These are phyloP conservation scores for Verticillium nonalfalfae DNA, from an alignment of 2,329 filamentous ascomycete genomes.

Conservation along the genomic window DNA sequence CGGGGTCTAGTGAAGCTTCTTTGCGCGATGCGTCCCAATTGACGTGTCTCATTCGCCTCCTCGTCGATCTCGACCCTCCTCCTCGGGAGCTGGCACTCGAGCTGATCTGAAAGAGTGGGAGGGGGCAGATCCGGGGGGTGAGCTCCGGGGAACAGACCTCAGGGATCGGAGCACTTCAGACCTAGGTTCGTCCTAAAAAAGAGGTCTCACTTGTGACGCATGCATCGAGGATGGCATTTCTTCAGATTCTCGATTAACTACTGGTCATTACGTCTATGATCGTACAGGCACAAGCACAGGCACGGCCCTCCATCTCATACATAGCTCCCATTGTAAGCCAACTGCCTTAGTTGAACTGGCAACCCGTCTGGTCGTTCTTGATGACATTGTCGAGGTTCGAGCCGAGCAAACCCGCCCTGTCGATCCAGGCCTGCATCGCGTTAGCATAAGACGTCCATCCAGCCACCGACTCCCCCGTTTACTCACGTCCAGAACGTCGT, in stretches of 20 bases:
- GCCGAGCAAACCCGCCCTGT: conserved; percentile 16
- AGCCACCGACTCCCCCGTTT: neutral
- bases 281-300: neutral
- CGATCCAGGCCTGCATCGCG: conserved; percentile 15
- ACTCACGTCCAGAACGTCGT: conserved; percentile 20
- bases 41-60: neutral
- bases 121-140: neutral
- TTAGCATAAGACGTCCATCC: neutral
- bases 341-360: conserved; percentile 12
- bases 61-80: neutral
- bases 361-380: conserved; percentile 19
- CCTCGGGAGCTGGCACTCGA: neutral
- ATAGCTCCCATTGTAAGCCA: neutral
- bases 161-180: neutral
- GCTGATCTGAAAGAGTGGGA: neutral
- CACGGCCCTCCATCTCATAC: neutral
- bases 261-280: neutral
- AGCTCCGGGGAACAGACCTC: no score
- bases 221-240: neutral
- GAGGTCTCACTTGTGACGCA: neutral
- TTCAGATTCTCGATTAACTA: neutral
- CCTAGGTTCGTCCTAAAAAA: neutral
- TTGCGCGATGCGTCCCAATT: neutral
- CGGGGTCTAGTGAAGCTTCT: neutral
- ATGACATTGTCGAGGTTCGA: conserved; percentile 17